phyloP scores from a whole-genome alignment of 257 asterid species.

The Primulina eburnea region DNA sequence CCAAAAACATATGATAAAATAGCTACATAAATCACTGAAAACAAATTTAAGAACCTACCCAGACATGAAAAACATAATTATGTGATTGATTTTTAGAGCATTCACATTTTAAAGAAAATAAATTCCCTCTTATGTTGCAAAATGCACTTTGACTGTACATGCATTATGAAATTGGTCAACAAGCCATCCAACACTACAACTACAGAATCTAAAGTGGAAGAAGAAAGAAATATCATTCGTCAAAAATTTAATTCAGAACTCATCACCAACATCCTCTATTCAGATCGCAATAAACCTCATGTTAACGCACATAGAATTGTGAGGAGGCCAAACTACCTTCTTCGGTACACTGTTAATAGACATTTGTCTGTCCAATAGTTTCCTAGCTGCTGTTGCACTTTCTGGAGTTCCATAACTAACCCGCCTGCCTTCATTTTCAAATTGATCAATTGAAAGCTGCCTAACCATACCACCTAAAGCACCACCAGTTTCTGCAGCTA shows the following conservation, averaged over 20 bases:
- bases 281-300: conserved; percentile 9
- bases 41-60: conserved; percentile 11
- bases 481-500: conserved; percentile 98
- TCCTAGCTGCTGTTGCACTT: conserved; percentile 97
- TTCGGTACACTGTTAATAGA: conserved; percentile 92
- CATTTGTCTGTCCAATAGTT: conserved; percentile 94
- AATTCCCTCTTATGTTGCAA: conserved; percentile 2
- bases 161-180: background rate
- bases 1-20: conserved; percentile 1
- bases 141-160: conserved; percentile 20
- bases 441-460: conserved; percentile 98
- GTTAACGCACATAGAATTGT: background rate
- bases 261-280: conserved; percentile 3
- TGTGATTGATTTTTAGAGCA: conserved; percentile 11
- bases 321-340: conserved; percentile 48
- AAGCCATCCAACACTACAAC: background rate
- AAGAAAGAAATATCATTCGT: conserved; percentile 18
- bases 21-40: conserved; percentile 1
- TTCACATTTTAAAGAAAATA: conserved; percentile 16
- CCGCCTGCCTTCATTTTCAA: conserved; percentile 96
- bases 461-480: conserved; percentile 99
- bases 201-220: conserved; percentile 12
- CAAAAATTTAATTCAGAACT: conserved; percentile 12
- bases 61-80: conserved; percentile 9
- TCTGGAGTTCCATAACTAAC: conserved; percentile 99